phyloP scores from a whole-genome alignment of 2,329 filamentous ascomycete species.

The Parascedosporium putredinis region DNA sequence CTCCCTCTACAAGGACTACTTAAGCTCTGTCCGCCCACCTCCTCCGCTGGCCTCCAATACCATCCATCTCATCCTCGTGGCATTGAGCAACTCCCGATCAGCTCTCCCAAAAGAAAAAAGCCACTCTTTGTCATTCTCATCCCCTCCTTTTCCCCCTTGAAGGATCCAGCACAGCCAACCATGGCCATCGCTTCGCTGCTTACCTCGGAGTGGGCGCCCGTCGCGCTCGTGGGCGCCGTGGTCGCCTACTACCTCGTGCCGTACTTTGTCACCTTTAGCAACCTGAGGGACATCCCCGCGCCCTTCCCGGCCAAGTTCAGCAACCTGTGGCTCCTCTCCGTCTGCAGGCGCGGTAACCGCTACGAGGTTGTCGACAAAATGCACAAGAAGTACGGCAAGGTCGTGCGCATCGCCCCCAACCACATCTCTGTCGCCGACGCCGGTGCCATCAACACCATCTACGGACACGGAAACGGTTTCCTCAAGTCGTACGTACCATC shows the following conservation, averaged over 20 bases:
- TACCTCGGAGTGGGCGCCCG: constrained; percentile 4
- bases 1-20: not conserved
- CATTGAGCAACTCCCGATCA: too few relatives aligned
- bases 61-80: too few relatives aligned
- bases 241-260: constrained; percentile 31
- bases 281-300: constrained; percentile 45
- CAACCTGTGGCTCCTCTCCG: constrained; percentile 69
- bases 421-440: constrained; percentile 77
- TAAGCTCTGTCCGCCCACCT: not conserved
- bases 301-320: constrained; percentile 57
- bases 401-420: constrained; percentile 75
- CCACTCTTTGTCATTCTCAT: too few relatives aligned
- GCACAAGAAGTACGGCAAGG: constrained; percentile 66
- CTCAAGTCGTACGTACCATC: constrained; percentile 48
- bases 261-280: constrained; percentile 44
- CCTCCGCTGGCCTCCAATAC: not conserved
- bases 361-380: constrained; percentile 56
- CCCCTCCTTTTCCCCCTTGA: not conserved
- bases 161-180: too few relatives aligned
- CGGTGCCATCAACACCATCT: constrained; percentile 64
- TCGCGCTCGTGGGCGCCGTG: not conserved
- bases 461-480: constrained; percentile 71
- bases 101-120: too few relatives aligned
- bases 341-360: constrained; percentile 54
- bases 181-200: constrained; percentile 1